Evolutionary conservation across 2,329 filamentous ascomycete genomes (phyloP).

Genomic region (Calonectria hongkongensis): DNA sequence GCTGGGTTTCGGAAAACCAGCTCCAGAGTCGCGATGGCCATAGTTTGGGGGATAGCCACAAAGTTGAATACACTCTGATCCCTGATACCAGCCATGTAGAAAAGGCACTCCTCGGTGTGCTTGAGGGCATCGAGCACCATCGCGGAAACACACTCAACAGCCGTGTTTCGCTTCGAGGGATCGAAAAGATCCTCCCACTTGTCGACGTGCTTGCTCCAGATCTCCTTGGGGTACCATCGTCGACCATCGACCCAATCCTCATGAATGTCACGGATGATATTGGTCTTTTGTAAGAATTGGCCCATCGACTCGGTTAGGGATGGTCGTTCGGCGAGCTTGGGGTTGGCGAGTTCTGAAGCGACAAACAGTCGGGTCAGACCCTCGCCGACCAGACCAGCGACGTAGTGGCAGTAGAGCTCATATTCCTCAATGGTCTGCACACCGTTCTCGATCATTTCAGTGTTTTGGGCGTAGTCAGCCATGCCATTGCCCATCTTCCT

Average conservation of each 20-base stretch:
- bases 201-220: slow-evolving; percentile 96
- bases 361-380: slow-evolving; percentile 94
- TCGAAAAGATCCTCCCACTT: slow-evolving; percentile 94
- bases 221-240: slow-evolving; percentile 95
- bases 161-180: slow-evolving; percentile 83
- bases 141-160: slow-evolving; percentile 90
- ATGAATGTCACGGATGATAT: slow-evolving; percentile 96
- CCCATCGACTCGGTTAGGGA: slow-evolving; percentile 96
- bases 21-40: slow-evolving; percentile 97
- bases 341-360: slow-evolving; percentile 89
- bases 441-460: slow-evolving; percentile 86
- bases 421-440: slow-evolving; percentile 92
- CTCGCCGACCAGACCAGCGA: slow-evolving; percentile 98
- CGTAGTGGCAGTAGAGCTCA: slow-evolving; percentile 98
- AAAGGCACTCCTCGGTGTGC: slow-evolving; percentile 94
- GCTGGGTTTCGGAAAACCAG: slow-evolving; percentile 92
- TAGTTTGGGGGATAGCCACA: slow-evolving; percentile 94
- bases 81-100: slow-evolving; percentile 94
- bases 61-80: slow-evolving; percentile 99
- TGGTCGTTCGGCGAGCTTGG: slow-evolving; percentile 85
- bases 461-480: slow-evolving; percentile 94
- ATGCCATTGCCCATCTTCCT: slow-evolving; percentile 98
- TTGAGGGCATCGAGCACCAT: slow-evolving; percentile 94
- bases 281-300: slow-evolving; percentile 97
- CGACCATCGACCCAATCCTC: slow-evolving; percentile 93